Percentiles rank a stretch among this genome's conserved stretches.
Evolutionary conservation across 1,139 yeast species (phyloP).

Genomic region (Entelexis sorbosivorans): DNA sequence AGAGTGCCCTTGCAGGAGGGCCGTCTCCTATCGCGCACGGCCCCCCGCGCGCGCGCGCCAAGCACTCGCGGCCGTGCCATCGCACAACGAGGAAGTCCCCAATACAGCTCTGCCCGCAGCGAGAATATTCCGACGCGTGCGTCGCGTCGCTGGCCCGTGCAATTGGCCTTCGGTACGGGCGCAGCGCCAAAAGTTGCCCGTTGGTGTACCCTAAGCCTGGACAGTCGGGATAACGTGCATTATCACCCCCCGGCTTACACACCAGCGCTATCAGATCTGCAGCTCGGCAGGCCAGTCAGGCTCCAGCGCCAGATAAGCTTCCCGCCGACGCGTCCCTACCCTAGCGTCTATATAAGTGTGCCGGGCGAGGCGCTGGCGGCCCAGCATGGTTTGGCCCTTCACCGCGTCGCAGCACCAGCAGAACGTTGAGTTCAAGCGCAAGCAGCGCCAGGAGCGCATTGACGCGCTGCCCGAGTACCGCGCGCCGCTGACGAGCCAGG

Average conservation of each 20-base stretch:
- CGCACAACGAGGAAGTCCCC: too few relatives aligned
- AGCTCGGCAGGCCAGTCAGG: background rate
- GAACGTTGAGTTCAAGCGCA: constrained; percentile 25
- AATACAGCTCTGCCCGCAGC: too few relatives aligned
- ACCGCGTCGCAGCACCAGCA: constrained; percentile 11
- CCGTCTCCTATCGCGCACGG: too few relatives aligned
- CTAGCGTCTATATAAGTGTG: background rate
- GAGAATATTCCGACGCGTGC: too few relatives aligned
- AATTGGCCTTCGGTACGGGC: too few relatives aligned
- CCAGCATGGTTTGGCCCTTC: constrained; percentile 12
- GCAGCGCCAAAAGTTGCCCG: too few relatives aligned
- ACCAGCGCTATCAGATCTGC: background rate
- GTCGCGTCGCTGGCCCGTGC: too few relatives aligned
- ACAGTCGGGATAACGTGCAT: background rate
- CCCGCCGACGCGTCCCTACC: constrained; percentile 1
- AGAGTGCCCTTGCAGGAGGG: too few relatives aligned
- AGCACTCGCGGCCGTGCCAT: too few relatives aligned
- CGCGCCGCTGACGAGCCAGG: constrained; percentile 30
- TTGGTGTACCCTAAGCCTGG: too few relatives aligned
- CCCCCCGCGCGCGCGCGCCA: too few relatives aligned
- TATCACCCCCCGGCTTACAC: background rate
- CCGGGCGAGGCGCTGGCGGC: background rate
- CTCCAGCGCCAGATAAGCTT: background rate
- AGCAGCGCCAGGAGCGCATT: constrained; percentile 32
- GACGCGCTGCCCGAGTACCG: constrained; percentile 30